Conservation (phyloP, 1,284 basidiomycete genomes). For the Microbotryomycetes sp. region DNA sequence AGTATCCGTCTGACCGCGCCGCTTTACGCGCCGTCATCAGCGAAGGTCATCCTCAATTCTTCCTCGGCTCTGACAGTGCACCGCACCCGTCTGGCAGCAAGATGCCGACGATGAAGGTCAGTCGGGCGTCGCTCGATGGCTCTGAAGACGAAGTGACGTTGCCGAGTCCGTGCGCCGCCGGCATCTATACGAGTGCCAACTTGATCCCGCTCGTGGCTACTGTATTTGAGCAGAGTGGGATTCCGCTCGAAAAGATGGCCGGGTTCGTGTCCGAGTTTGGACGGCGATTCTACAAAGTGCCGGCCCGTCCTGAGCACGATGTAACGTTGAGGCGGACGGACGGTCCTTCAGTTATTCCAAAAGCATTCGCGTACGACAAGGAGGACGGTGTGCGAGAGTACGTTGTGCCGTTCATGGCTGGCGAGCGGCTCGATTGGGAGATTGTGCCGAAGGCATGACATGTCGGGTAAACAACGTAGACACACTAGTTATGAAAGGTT, state of each 20-base stretch:
- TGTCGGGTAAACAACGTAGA: too few relatives aligned
- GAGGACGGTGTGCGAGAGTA: slow-evolving; percentile 46
- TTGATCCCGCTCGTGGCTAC: slow-evolving; percentile 80
- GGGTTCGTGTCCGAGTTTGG: slow-evolving; percentile 72
- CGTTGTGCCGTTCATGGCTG: slow-evolving; percentile 88
- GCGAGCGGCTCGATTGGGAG: slow-evolving; percentile 74
- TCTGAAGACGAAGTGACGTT: slow-evolving; percentile 19
- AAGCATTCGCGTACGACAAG: slow-evolving; percentile 46
- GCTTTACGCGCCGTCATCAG: slow-evolving; percentile 75
- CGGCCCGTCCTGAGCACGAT: slow-evolving; percentile 37
- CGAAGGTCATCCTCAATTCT: slow-evolving; percentile 85
- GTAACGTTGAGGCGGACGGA: slow-evolving; percentile 44
- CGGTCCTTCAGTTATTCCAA: slow-evolving; percentile 46
- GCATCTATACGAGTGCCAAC: slow-evolving; percentile 85
- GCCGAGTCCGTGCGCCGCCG: slow-evolving; percentile 73
- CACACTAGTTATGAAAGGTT: too few relatives aligned
- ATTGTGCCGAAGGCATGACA: too few relatives aligned
- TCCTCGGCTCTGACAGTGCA: slow-evolving; percentile 95
- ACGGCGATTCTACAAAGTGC: slow-evolving; percentile 64
- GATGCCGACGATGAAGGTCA: slow-evolving; percentile 54
- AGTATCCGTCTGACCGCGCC: slow-evolving; percentile 82
- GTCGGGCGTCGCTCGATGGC: not conserved
- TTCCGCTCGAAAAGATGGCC: slow-evolving; percentile 67
- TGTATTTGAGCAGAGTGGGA: slow-evolving; percentile 58
- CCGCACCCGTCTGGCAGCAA: slow-evolving; percentile 83